Conservation (phyloP, 2,329 filamentous ascomycete species). For the Penicillium corylophilum region DNA sequence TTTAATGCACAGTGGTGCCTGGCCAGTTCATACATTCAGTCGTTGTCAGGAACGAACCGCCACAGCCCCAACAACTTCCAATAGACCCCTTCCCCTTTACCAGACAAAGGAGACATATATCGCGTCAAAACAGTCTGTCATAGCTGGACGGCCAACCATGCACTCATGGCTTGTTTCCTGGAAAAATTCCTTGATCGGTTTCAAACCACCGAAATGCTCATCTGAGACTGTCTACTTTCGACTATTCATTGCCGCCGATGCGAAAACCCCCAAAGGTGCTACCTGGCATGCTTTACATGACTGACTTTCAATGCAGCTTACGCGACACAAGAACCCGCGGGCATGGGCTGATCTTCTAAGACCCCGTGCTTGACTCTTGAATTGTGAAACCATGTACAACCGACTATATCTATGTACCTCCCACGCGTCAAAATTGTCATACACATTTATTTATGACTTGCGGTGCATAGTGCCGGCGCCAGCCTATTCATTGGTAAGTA, state of each 20-base stretch:
- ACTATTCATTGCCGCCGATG: too few species aligned
- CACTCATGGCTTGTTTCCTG: background rate
- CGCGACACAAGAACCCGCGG: background rate
- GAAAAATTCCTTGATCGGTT: background rate
- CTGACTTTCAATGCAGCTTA: background rate
- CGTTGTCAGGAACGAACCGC: constrained; percentile 26
- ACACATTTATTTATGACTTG: constrained; percentile 16
- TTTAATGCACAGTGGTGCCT: background rate
- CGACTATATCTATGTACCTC: constrained; percentile 8
- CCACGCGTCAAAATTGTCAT: background rate
- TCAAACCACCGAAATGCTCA: background rate
- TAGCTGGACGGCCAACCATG: too few species aligned
- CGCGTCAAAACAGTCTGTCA: constrained; percentile 18
- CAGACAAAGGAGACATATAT: constrained; percentile 10
- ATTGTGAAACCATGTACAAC: constrained; percentile 6
- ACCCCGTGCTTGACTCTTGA: background rate
- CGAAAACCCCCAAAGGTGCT: constrained; percentile 11
- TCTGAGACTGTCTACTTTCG: too few species aligned
- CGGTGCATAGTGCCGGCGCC: constrained; percentile 26
- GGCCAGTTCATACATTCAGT: constrained; percentile 25
- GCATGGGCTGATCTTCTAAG: background rate
- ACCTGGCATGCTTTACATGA: background rate
- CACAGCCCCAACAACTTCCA: constrained; percentile 12
- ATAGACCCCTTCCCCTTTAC: too few species aligned
- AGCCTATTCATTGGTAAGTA: constrained; percentile 14